Percentiles rank a stretch among this genome's conserved stretches.
Conservation (phyloP, 139 green algal genomes). For the Mesotaenium endlicherianum region DNA sequence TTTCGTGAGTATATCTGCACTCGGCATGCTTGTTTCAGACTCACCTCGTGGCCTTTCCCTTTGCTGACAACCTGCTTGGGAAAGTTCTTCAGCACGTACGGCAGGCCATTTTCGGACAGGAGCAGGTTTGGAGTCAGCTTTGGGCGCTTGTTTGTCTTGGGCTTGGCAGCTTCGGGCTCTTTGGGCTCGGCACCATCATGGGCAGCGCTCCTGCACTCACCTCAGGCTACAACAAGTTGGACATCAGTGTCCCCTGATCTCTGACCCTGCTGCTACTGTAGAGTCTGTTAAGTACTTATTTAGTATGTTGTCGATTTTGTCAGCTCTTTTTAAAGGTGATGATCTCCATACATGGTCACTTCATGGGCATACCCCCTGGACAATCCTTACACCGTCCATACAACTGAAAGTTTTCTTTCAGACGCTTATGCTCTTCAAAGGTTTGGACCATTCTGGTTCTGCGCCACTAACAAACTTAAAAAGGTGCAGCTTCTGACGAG, state of each 20-base stretch:
- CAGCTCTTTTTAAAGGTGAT: neutral
- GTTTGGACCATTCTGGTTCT: no score
- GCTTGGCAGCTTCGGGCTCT: neutral
- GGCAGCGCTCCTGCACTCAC: neutral
- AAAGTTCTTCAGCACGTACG: constrained; percentile 17
- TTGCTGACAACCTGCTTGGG: constrained; percentile 16
- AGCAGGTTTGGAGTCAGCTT: constrained; percentile 34
- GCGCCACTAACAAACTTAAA: no score
- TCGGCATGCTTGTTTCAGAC: no score
- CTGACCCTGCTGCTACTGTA: neutral
- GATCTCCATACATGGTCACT: no score
- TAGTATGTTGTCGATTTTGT: neutral
- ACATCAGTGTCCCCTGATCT: neutral
- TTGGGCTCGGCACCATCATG: neutral
- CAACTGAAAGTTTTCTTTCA: no score
- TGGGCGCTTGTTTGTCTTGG: constrained; percentile 19
- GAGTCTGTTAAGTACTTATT: neutral
- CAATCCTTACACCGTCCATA: no score
- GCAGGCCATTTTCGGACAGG: neutral
- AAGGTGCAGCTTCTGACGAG: no score
- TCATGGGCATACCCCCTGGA: no score
- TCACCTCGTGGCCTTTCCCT: constrained; percentile 38
- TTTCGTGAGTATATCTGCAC: no score
- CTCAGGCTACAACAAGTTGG: neutral
- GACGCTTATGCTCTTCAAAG: no score